Evolutionary conservation across 768 basidiomycete species (phyloP).

Genomic region (Saitozyma sp.): DNA sequence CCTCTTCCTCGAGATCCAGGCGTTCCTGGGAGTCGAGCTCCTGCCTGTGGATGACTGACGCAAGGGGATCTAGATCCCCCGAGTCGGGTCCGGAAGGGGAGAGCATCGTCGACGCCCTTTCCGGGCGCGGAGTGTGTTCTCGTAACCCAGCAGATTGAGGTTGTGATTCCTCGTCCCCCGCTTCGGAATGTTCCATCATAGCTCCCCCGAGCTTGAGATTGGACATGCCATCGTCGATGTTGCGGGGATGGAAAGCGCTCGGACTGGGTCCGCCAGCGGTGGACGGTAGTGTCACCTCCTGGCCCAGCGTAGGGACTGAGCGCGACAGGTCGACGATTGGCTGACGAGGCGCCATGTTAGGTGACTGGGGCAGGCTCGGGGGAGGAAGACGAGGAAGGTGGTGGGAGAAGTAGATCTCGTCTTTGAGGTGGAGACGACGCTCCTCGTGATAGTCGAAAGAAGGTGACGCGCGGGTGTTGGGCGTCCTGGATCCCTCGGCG

Average conservation of each 20-base stretch:
- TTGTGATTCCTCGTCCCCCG: neutral
- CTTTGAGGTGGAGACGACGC: slow-evolving; percentile 44
- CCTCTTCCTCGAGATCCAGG: slow-evolving; percentile 43
- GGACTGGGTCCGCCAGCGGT: neutral
- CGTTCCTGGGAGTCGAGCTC: slow-evolving; percentile 41
- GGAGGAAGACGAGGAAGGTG: slow-evolving; percentile 45
- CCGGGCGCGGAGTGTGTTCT: slow-evolving; percentile 5
- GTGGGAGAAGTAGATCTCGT: slow-evolving; percentile 51
- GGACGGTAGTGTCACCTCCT: too few relatives aligned
- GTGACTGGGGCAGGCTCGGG: slow-evolving; percentile 17
- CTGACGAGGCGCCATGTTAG: neutral
- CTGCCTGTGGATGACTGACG: slow-evolving; percentile 22
- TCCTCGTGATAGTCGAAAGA: slow-evolving; percentile 53
- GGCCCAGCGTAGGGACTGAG: neutral
- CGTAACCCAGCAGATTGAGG: too few relatives aligned
- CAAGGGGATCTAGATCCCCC: slow-evolving; percentile 29
- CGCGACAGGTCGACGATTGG: neutral
- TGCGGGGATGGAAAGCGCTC: slow-evolving; percentile 7
- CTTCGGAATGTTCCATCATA: neutral
- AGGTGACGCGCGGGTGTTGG: slow-evolving; percentile 30
- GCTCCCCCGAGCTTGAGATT: slow-evolving; percentile 1
- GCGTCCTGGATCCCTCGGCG: slow-evolving; percentile 3
- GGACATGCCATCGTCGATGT: neutral
- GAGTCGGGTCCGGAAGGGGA: slow-evolving; percentile 29
- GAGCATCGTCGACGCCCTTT: slow-evolving; percentile 22